Evolutionary conservation across 169 alveolate genomes (phyloP).

Genomic region (Babesia divergens): DNA sequence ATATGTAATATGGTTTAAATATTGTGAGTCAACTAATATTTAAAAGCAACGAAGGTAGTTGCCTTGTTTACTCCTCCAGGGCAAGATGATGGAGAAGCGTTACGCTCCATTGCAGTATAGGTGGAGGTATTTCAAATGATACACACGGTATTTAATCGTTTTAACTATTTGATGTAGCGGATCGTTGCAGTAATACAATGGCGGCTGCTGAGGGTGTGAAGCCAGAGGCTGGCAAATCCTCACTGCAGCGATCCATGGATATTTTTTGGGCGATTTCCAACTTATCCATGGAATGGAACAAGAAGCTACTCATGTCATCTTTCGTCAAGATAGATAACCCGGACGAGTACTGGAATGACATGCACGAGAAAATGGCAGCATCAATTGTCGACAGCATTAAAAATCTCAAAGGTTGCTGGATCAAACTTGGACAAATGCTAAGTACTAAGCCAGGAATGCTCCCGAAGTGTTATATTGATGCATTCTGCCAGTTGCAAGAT

Average conservation of each 20-base stretch:
- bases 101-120: no score
- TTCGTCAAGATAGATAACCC: constrained; percentile 30
- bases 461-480: constrained; percentile 83
- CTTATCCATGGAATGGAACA: constrained; percentile 69
- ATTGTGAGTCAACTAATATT: no score
- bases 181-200: no score
- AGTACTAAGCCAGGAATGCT: constrained; percentile 86
- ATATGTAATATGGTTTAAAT: no score
- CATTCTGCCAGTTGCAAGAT: constrained; percentile 84
- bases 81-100: no score
- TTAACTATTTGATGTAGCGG: no score
- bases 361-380: constrained; percentile 85
- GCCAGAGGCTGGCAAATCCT: constrained; percentile 5
- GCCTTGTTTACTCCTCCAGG: no score
- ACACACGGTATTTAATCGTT: no score
- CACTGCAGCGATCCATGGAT: constrained; percentile 57
- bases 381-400: constrained; percentile 80
- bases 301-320: constrained; percentile 49
- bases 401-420: constrained; percentile 90
- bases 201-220: background rate
- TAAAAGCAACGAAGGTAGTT: no score
- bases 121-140: no score
- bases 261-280: constrained; percentile 45
- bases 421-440: constrained; percentile 88
- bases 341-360: constrained; percentile 84